Evolutionary conservation across 2,329 filamentous ascomycete genomes (phyloP), one percentile per base, ranked within the genome.

Genomic region (Clonostachys solani): DNA sequence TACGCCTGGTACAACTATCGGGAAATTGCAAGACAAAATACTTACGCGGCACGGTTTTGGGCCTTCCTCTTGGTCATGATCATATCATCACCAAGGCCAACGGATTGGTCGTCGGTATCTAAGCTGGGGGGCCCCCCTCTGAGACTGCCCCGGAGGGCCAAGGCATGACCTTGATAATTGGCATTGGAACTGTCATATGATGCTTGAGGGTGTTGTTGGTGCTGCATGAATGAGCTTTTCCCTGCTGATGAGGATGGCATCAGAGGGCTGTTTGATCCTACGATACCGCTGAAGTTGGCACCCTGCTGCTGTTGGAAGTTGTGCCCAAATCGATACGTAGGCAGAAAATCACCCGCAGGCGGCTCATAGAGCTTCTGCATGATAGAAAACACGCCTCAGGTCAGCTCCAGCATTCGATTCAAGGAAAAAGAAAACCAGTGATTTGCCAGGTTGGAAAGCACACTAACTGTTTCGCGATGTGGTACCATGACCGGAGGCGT

Each of bases 31-130:
- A 16, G 38, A 35, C n/a, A 19, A 9, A 15, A 42, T 12, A 79
- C 79, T 54, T 71, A 83, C 80, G 80, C 80, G 54, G 78, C 78
- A 55, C 80, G 71, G 52, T 83, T 83, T 62, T 83, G 80, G 41
- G 78, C 79, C 59, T 83, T 83, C 50, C 80, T 72, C 56, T 77
- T 71, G 12, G 75, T 29, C 23, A 29, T 29, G 23, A 29, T 29
- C 23, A 29, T 29, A 29, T 29, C 23, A 9, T 29, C 23, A 29
- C 23, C 23, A 9, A 78, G 6, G 78, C 77, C 1, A 29, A 29
- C 23, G 23, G 23, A 29, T 6, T 29, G 23, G 78, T 78, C 18
- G 77, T 81, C 58, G 80, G 47, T 44, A 73, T 67, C 42, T 78
- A 79, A 10, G 81, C 78, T 35, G 80, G 81, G 57, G 79, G 79